Conservation (phyloP, 805 yeast genomes). For the Ogataea philodendri region DNA sequence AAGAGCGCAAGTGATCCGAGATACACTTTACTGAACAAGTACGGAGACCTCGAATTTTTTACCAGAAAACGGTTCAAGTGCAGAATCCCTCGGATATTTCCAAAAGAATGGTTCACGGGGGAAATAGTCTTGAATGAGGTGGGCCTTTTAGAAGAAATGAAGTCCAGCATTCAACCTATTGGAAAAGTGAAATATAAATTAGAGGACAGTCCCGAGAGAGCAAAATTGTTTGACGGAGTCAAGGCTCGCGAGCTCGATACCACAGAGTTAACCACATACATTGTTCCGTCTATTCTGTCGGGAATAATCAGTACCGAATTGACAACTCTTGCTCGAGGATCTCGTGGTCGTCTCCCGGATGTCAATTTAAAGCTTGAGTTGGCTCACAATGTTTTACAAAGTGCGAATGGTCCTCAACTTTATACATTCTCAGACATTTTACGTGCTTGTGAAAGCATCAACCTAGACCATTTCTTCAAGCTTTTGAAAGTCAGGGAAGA, state of each 20-base stretch:
- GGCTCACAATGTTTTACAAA: slow-evolving; percentile 35
- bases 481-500: too few relatives aligned
- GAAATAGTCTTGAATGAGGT: slow-evolving; percentile 32
- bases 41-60: slow-evolving; percentile 55
- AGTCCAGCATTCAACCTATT: slow-evolving; percentile 22
- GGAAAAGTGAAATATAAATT: slow-evolving; percentile 35
- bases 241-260: slow-evolving; percentile 20
- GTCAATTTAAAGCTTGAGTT: slow-evolving; percentile 36
- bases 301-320: slow-evolving; percentile 31
- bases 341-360: slow-evolving; percentile 35
- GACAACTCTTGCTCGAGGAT: slow-evolving; percentile 24
- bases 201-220: slow-evolving; percentile 31
- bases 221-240: slow-evolving; percentile 30
- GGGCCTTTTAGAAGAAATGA: slow-evolving; percentile 18
- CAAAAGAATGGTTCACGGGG: slow-evolving; percentile 35
- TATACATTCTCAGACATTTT: slow-evolving; percentile 39
- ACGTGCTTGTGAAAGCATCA: slow-evolving; percentile 34
- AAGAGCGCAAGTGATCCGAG: slow-evolving; percentile 46
- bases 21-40: slow-evolving; percentile 53
- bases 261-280: slow-evolving; percentile 27
- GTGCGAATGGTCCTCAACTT: slow-evolving; percentile 41
- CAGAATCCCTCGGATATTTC: slow-evolving; percentile 55
- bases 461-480: slow-evolving; percentile 30
- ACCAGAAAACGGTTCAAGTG: slow-evolving; percentile 44
- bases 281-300: slow-evolving; percentile 33